These are phyloP conservation scores for Septoria petroselini DNA, from an alignment of 2,329 filamentous ascomycete genomes.

Conservation along the genomic window DNA sequence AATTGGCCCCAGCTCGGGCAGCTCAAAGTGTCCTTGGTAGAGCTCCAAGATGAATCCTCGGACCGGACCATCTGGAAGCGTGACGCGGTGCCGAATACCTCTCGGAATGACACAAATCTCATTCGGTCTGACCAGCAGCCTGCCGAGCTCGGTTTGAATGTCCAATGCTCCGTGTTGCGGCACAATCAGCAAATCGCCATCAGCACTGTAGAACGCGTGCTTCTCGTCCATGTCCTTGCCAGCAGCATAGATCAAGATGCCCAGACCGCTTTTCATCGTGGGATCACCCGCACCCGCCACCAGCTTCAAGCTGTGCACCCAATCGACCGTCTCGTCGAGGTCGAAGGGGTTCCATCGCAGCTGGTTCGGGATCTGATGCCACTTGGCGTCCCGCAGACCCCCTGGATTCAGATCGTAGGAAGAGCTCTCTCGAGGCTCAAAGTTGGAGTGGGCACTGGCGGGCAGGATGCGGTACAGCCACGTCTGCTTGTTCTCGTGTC, in stretches of 20 bases:
- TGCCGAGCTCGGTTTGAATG: slow-evolving; percentile 66
- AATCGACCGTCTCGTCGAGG: slow-evolving; percentile 65
- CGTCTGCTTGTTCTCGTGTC: slow-evolving; percentile 56
- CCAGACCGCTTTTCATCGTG: slow-evolving; percentile 72
- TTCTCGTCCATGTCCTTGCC: slow-evolving; percentile 72
- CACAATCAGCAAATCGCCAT: slow-evolving; percentile 66
- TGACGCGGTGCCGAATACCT: slow-evolving; percentile 63
- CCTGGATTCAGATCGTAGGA: slow-evolving; percentile 53
- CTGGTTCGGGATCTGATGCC: slow-evolving; percentile 77
- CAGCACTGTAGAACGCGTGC: slow-evolving; percentile 77
- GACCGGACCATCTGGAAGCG: slow-evolving; percentile 57
- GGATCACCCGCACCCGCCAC: slow-evolving; percentile 78
- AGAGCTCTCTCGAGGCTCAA: slow-evolving; percentile 49
- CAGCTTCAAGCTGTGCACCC: slow-evolving; percentile 66
- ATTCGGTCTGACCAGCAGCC: slow-evolving; percentile 62
- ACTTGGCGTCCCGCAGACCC: slow-evolving; percentile 37
- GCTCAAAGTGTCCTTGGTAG: slow-evolving; percentile 61
- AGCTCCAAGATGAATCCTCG: slow-evolving; percentile 67
- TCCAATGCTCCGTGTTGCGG: slow-evolving; percentile 63
- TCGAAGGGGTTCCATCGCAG: slow-evolving; percentile 78
- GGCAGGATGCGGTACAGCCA: slow-evolving; percentile 59
- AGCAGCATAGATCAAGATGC: slow-evolving; percentile 76
- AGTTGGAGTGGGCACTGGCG: slow-evolving; percentile 57
- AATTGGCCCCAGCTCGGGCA: slow-evolving; percentile 65
- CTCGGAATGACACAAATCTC: slow-evolving; percentile 65